A percentile compares a stretch with the other conserved stretches of the same genome.
These are phyloP conservation scores for Cucurbita argyrosperma DNA, from an alignment of 306 rosid genomes.

Conservation along the genomic window DNA sequence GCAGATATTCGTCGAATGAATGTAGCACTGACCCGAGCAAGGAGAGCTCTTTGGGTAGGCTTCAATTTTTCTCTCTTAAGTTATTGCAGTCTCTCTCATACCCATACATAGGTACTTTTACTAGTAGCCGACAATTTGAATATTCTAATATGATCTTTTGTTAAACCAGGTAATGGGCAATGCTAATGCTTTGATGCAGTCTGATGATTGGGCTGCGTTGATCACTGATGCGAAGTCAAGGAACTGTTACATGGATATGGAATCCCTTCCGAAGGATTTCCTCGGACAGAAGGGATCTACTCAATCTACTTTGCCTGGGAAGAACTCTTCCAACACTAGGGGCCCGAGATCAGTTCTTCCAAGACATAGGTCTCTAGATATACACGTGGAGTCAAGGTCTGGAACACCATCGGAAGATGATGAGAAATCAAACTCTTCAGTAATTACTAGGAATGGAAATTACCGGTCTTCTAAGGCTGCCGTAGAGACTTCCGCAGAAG, in stretches of 20 bases:
- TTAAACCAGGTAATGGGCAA: constrained; percentile 91
- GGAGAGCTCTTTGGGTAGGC: constrained; percentile 90
- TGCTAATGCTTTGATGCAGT: constrained; percentile 64
- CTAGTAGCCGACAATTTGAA: neutral
- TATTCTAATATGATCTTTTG: neutral
- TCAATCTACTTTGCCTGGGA: constrained; percentile 46
- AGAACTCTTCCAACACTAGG: constrained; percentile 48
- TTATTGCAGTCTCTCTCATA: neutral
- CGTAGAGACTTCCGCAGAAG: constrained; percentile 54
- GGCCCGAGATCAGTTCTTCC: constrained; percentile 57
- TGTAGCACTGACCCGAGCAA: constrained; percentile 97
- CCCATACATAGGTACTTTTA: neutral
- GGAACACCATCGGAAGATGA: constrained; percentile 78
- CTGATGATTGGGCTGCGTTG: constrained; percentile 90
- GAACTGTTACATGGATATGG: constrained; percentile 81
- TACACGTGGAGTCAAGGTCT: constrained; percentile 57
- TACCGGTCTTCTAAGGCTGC: constrained; percentile 38
- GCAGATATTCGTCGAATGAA: constrained; percentile 94
- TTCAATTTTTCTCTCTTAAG: constrained; percentile 2
- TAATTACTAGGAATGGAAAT: constrained; percentile 49
- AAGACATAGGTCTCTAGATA: constrained; percentile 65
- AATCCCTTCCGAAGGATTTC: constrained; percentile 81
- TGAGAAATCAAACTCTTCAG: constrained; percentile 35
- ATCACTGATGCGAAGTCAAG: constrained; percentile 67
- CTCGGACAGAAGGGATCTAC: constrained; percentile 39